A percentile compares a stretch with the other conserved stretches of the same genome.
phyloP scores from a whole-genome alignment of 495 filamentous ascomycete genomes.

The Aspergillus biplanus region DNA sequence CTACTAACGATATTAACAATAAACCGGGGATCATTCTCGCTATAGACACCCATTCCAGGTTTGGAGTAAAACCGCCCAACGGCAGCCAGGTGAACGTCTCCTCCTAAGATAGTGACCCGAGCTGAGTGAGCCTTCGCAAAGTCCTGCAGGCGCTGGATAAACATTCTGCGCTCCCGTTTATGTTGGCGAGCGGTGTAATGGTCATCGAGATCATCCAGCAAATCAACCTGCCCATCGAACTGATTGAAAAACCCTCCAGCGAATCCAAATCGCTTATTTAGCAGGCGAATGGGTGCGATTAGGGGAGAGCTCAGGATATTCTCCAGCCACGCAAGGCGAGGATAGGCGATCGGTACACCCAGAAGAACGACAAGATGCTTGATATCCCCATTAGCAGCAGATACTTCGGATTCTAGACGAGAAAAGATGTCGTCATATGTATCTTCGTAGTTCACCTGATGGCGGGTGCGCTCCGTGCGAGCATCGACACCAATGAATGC shows the following conservation, averaged over 20 bases:
- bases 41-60: constrained; percentile 61
- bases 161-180: constrained; percentile 79
- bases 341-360: constrained; percentile 94
- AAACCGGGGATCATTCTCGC: constrained; percentile 68
- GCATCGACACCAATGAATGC: constrained; percentile 89
- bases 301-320: constrained; percentile 85
- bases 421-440: constrained; percentile 85
- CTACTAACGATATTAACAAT: constrained; percentile 76
- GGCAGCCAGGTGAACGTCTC: constrained; percentile 77
- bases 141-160: constrained; percentile 75
- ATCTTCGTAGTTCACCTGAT: constrained; percentile 88
- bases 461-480: constrained; percentile 86
- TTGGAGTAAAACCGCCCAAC: constrained; percentile 76
- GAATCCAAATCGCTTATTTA: constrained; percentile 89
- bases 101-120: constrained; percentile 82
- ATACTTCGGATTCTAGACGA: constrained; percentile 67
- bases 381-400: constrained; percentile 61
- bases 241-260: constrained; percentile 87
- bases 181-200: constrained; percentile 93
- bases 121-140: constrained; percentile 71
- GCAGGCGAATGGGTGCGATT: constrained; percentile 80
- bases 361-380: constrained; percentile 85
- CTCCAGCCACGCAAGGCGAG: constrained; percentile 90
- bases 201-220: constrained; percentile 92
- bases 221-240: constrained; percentile 88